These are phyloP conservation scores for Gypsophila paniculata DNA, from an alignment of 179 eudicot species.

Conservation along the genomic window DNA sequence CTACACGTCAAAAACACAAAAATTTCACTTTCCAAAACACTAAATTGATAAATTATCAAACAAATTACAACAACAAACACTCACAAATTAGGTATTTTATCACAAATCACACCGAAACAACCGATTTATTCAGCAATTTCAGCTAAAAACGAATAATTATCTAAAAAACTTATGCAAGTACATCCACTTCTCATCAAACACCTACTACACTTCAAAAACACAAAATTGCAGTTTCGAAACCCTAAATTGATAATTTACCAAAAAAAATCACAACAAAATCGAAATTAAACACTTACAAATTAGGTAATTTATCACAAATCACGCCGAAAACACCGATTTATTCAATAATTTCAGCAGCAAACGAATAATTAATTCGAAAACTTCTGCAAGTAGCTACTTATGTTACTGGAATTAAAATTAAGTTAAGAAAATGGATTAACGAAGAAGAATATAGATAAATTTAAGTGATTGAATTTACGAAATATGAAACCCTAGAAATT, in stretches of 20 bases:
- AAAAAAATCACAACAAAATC: no score
- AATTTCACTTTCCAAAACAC: constrained; percentile 14
- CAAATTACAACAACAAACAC: no score
- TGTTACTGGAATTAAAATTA: background rate
- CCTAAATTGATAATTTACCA: constrained; percentile 3
- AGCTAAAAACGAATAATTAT: no score
- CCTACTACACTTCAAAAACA: background rate
- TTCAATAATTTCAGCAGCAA: background rate
- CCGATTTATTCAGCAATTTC: no score
- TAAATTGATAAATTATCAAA: background rate
- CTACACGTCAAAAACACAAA: background rate
- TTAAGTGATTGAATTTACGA: background rate
- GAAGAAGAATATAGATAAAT: background rate
- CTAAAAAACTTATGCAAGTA: background rate
- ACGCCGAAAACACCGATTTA: background rate
- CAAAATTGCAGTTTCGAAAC: background rate
- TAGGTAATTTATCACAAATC: background rate
- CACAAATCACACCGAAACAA: no score
- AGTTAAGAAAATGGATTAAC: background rate
- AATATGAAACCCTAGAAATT: constrained; percentile 3
- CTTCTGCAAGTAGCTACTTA: background rate
- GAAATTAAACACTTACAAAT: constrained; percentile 13
- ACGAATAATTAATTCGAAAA: background rate
- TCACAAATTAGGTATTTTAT: no score
- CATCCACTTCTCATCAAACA: constrained; percentile 23